A percentile compares a stretch with the other conserved stretches of the same genome.
These are phyloP conservation scores for Grigorovia jiainica DNA, from an alignment of 805 yeast genomes.

Conservation along the genomic window DNA sequence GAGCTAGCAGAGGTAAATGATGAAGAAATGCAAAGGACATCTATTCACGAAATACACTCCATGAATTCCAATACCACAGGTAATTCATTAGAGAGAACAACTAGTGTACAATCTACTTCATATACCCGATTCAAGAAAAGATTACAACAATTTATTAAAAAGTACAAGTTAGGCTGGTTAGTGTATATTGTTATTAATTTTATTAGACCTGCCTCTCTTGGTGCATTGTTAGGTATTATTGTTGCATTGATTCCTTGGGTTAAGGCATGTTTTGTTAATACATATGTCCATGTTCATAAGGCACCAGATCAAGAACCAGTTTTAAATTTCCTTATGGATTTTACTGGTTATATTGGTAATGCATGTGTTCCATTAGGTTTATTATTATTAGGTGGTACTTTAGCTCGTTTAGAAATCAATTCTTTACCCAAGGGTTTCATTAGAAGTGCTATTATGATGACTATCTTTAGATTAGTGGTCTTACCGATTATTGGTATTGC, in stretches of 20 bases:
- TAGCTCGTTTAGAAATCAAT: constrained; percentile 59
- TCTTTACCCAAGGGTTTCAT: constrained; percentile 53
- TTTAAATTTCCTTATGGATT: constrained; percentile 75
- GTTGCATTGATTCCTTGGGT: constrained; percentile 85
- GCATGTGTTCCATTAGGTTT: constrained; percentile 88
- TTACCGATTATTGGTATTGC: constrained; percentile 74
- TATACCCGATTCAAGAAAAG: constrained; percentile 11
- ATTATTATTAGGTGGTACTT: constrained; percentile 75
- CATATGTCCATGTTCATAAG: constrained; percentile 41
- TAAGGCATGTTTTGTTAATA: constrained; percentile 54
- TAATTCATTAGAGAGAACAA: constrained; percentile 9
- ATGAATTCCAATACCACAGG: neutral
- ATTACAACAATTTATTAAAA: constrained; percentile 16
- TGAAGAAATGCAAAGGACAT: constrained; percentile 2
- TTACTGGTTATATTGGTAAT: constrained; percentile 66
- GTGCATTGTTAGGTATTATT: constrained; percentile 54
- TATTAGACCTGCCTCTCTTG: constrained; percentile 59
- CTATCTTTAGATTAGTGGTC: constrained; percentile 49
- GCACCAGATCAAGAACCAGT: constrained; percentile 88
- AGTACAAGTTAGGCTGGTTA: constrained; percentile 27
- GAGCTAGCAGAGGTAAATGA: constrained; percentile 2
- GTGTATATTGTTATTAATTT: constrained; percentile 39
- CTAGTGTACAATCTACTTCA: constrained; percentile 6
- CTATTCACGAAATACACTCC: neutral
- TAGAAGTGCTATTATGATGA: constrained; percentile 50